These are phyloP conservation scores for Talaromyces islandicus DNA, from an alignment of 2,329 filamentous ascomycete genomes.

Conservation along the genomic window DNA sequence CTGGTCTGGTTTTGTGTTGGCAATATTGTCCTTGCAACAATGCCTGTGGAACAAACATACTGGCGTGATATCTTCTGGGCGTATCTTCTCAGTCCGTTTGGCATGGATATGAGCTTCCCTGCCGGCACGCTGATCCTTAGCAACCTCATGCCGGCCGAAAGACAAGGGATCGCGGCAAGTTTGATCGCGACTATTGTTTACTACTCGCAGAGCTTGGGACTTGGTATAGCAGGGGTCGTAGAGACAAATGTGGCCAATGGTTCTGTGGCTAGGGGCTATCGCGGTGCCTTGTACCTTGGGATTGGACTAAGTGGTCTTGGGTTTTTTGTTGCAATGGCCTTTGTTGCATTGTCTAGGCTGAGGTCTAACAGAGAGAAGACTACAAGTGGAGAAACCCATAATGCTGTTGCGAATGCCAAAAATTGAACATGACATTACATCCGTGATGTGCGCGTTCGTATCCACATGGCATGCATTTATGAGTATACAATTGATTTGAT, in stretches of 20 bases:
- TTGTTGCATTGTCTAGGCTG: background rate
- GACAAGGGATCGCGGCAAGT: conserved; percentile 35
- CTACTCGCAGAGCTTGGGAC: conserved; percentile 35
- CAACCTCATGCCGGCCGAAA: conserved; percentile 27
- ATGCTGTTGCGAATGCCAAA: no score
- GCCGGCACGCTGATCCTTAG: conserved; percentile 34
- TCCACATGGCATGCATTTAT: no score
- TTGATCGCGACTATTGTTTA: conserved; percentile 35
- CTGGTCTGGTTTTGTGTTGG: background rate
- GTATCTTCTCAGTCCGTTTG: conserved; percentile 37
- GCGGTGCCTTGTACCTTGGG: background rate
- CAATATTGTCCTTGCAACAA: background rate
- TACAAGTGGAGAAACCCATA: no score
- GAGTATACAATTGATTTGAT: no score
- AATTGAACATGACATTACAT: no score
- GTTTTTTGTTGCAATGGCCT: background rate
- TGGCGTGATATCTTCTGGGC: conserved; percentile 24
- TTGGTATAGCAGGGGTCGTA: conserved; percentile 17
- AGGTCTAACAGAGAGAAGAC: no score
- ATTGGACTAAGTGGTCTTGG: background rate
- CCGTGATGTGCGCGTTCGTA: no score
- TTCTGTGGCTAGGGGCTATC: background rate
- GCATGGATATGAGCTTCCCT: conserved; percentile 45
- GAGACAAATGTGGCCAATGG: conserved; percentile 3
- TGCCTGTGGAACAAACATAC: conserved; percentile 18